Conservation (phyloP, 2,329 filamentous ascomycete species). For the Trichophyton simii region DNA sequence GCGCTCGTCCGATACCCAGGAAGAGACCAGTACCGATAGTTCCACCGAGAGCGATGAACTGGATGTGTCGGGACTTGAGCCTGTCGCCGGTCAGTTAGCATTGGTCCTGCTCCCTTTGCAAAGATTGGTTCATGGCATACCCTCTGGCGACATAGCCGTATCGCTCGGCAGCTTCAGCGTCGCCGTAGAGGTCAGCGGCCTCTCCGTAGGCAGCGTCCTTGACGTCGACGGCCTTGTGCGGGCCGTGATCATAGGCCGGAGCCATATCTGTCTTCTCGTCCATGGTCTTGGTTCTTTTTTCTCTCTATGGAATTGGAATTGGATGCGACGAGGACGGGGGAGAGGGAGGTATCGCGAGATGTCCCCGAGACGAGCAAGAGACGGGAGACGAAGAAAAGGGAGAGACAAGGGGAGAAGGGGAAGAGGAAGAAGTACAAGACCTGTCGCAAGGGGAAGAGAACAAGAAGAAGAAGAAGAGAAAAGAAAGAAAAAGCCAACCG, state of each 20-base stretch:
- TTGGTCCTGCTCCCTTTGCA: too few relatives aligned
- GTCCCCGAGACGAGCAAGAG: not conserved
- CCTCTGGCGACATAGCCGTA: conserved; percentile 42
- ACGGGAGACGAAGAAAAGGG: not conserved
- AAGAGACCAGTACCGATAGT: conserved; percentile 47
- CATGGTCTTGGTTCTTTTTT: not conserved
- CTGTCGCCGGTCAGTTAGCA: conserved; percentile 10
- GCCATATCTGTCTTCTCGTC: not conserved
- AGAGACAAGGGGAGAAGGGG: not conserved
- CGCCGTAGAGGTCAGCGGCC: conserved; percentile 42
- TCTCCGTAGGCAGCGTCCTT: conserved; percentile 30
- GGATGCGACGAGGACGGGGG: not conserved
- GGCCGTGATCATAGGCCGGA: not conserved
- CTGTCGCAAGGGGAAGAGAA: not conserved
- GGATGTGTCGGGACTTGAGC: conserved; percentile 43
- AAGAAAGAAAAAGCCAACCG: not conserved
- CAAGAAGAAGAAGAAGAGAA: not conserved
- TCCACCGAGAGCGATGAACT: conserved; percentile 49
- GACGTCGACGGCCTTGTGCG: conserved; percentile 11
- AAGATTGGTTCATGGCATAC: conserved; percentile 18
- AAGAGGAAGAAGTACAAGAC: not conserved
- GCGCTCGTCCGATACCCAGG: conserved; percentile 41
- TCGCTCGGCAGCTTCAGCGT: conserved; percentile 39
- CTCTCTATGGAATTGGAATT: conserved; percentile 1
- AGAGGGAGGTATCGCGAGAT: not conserved